Evolutionary conservation across 148 eudicot genomes (phyloP).

Genomic region (Rhododendron mucronatum): DNA sequence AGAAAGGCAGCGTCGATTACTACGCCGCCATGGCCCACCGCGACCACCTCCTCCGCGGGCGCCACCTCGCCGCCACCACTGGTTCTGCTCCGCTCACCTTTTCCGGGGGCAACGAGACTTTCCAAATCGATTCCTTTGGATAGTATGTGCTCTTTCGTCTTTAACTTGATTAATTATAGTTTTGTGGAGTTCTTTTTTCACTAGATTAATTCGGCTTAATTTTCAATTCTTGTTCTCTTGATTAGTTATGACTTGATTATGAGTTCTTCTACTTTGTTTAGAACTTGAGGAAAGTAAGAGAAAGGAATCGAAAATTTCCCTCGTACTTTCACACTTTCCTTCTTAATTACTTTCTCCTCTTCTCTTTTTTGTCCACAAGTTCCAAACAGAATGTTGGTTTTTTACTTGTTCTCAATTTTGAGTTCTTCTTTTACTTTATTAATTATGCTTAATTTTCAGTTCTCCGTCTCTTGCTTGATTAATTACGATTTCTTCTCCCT

Average conservation of each 20-base stretch:
- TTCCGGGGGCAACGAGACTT: conserved; percentile 51
- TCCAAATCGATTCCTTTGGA: conserved; percentile 41
- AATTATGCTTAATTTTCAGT: no score
- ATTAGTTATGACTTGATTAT: neutral
- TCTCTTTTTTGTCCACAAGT: neutral
- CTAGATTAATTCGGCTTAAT: neutral
- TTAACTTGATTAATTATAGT: neutral
- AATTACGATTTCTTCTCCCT: no score
- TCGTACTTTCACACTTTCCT: neutral
- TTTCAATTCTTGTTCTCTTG: neutral
- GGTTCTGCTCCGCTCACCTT: conserved; percentile 38
- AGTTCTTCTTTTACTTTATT: neutral
- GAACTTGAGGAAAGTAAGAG: neutral
- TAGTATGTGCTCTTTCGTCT: conserved; percentile 41
- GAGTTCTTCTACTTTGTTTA: neutral
- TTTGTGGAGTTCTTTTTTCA: neutral
- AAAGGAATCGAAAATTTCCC: neutral
- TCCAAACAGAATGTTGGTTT: neutral
- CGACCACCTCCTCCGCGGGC: conserved; percentile 54
- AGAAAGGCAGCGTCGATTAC: conserved; percentile 49
- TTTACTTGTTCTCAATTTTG: neutral
- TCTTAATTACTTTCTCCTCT: neutral
- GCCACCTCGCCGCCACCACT: conserved; percentile 36
- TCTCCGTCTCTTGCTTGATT: no score
- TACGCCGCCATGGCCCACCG: conserved; percentile 69